These are phyloP conservation scores for Plantago major DNA, from an alignment of 257 asterid genomes.

Conservation along the genomic window DNA sequence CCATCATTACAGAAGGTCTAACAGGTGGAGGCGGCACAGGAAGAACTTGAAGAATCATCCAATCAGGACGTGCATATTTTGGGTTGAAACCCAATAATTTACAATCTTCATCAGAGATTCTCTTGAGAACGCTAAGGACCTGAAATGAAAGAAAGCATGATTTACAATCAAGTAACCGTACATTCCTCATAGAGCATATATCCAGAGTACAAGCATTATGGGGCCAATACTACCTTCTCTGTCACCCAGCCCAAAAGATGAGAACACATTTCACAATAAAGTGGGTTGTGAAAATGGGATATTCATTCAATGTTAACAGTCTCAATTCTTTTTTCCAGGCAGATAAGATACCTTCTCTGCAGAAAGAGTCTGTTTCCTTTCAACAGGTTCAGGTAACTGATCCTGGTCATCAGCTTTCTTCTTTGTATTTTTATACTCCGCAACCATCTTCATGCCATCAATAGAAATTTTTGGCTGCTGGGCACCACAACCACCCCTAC, in stretches of 20 bases:
- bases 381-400: conserved; percentile 97
- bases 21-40: conserved; percentile 99
- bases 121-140: conserved; percentile 90
- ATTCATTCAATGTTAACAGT: background rate
- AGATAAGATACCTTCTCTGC: conserved; percentile 70
- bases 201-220: conserved; percentile 6
- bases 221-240: background rate
- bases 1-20: conserved; percentile 99
- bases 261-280: background rate
- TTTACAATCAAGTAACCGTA: background rate
- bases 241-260: background rate
- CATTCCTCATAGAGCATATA: conserved; percentile 3
- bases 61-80: conserved; percentile 94
- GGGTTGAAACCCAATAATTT: conserved; percentile 74
- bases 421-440: conserved; percentile 74
- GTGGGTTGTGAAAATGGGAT: background rate
- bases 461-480: conserved; percentile 90
- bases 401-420: conserved; percentile 86
- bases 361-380: conserved; percentile 76
- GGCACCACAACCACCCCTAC: conserved; percentile 96
- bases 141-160: conserved; percentile 26
- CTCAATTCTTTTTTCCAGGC: background rate
- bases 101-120: conserved; percentile 93
- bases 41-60: conserved; percentile 99
- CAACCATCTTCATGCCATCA: conserved; percentile 99